Percentiles rank a stretch among this genome's conserved stretches.
Conservation (phyloP, 75 land plant genomes). For the Pinus tabuliformis region DNA sequence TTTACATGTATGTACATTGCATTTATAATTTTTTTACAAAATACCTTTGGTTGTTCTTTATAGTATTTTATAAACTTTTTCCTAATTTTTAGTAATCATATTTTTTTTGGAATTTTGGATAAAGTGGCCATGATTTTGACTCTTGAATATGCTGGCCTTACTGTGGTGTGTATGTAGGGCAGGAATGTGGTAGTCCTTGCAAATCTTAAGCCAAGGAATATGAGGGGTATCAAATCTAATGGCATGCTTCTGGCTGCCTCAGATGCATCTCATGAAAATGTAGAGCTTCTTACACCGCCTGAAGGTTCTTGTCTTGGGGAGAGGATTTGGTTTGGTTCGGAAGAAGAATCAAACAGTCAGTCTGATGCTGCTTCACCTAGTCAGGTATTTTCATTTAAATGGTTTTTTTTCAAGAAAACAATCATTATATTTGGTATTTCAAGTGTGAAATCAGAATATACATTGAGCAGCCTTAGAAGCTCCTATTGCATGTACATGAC, state of each 20-base stretch:
- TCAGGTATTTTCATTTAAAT: conserved; percentile 42
- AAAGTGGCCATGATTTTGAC: neutral
- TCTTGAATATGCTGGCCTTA: neutral
- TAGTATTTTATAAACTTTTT: too few species aligned
- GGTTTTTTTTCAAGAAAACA: neutral
- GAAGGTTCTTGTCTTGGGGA: conserved; percentile 85
- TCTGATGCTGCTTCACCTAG: conserved; percentile 76
- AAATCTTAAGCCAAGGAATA: conserved; percentile 92
- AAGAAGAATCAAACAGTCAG: conserved; percentile 50
- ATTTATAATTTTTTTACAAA: too few species aligned
- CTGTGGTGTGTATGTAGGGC: conserved; percentile 42
- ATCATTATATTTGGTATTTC: too few species aligned
- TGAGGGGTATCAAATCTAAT: conserved; percentile 90
- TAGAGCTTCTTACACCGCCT: conserved; percentile 88
- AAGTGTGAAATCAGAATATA: too few species aligned
- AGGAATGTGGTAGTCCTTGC: conserved; percentile 77
- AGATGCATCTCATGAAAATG: conserved; percentile 78
- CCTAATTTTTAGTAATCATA: too few species aligned
- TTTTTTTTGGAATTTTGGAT: too few species aligned
- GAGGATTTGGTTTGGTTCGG: conserved; percentile 90
- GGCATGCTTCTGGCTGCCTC: conserved; percentile 99
- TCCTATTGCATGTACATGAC: too few species aligned
- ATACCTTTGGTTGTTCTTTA: too few species aligned
- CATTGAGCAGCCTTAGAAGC: too few species aligned
- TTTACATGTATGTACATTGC: too few species aligned